Evolutionary conservation across 1,139 yeast genomes (phyloP), one percentile per base, ranked within the genome.

Genomic region (Debaryomycetaceae sp.): DNA sequence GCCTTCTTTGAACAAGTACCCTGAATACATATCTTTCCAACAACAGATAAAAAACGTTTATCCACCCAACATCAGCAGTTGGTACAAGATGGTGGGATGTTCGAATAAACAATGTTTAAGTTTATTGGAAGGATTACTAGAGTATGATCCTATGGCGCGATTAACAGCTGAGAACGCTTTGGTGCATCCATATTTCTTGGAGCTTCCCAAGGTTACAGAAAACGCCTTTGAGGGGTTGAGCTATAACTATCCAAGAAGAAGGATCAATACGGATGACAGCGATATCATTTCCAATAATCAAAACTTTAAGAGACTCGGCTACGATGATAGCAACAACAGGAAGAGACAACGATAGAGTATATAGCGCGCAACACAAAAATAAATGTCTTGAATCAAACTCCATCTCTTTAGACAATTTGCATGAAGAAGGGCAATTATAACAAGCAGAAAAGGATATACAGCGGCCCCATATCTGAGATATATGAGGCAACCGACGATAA

Each of bases 51-150:
- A 62, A 14, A 85, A 85, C 36, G 67, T 71, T 37, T 86, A 80
- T 55, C 84, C 87, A 6, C 78, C 85, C 14, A 86, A 85, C 54
- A 66, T 93, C 38, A 79, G 80, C 39, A 81, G 83, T 20, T 93
- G 99, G 99, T 91, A 85, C 62, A 86, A 85, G 49, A 73, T 87
- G 6, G 81, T 87, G 35, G 95, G 95, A 11, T 89, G 88, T 0
- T 71, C 80, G 11, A 87, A 85, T 58, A 80, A 77, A 47, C 76
- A 74, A 57, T 90, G 96, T 43, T 72, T 86, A 30, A 77, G 80
- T 45, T 68, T 95, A 24, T 66, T 95, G 34, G 68, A 79, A 35
- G 77, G 78, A 35, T 63, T 95, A 38, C 64, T 95, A 37, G 85
- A 78, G 45, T 91, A 90, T 59, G 96, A 95, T 59, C 99, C 99